phyloP scores from a whole-genome alignment of 805 yeast genomes.

The Cyberlindnera nakhonratchasimensis region DNA sequence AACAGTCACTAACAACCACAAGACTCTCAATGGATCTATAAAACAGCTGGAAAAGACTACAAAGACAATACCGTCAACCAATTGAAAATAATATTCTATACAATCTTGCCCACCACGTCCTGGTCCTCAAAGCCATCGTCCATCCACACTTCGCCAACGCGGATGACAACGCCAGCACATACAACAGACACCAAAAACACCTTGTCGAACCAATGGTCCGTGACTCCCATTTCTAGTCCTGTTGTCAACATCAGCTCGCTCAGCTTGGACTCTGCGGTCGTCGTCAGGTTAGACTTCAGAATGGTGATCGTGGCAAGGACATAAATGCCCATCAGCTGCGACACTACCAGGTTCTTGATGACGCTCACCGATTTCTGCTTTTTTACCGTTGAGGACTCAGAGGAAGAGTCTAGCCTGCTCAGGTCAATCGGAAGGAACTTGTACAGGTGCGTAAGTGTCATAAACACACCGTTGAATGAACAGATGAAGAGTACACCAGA shows the following conservation, averaged over 20 bases:
- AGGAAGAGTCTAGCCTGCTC: slow-evolving; percentile 21
- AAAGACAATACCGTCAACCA: background rate
- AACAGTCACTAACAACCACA: slow-evolving; percentile 6
- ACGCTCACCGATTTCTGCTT: slow-evolving; percentile 31
- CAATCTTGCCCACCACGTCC: slow-evolving; percentile 12
- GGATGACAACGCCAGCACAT: slow-evolving; percentile 25
- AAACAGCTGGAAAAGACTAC: slow-evolving; percentile 1
- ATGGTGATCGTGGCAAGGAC: slow-evolving; percentile 38
- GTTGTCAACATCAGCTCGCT: slow-evolving; percentile 30
- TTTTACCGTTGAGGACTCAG: slow-evolving; percentile 1
- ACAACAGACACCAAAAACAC: slow-evolving; percentile 33
- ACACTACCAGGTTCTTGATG: slow-evolving; percentile 36
- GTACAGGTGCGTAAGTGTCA: slow-evolving; percentile 54
- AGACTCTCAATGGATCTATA: background rate
- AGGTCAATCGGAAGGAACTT: slow-evolving; percentile 35
- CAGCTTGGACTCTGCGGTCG: slow-evolving; percentile 31
- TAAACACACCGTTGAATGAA: slow-evolving; percentile 60
- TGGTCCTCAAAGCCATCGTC: slow-evolving; percentile 25
- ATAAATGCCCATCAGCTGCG: slow-evolving; percentile 38
- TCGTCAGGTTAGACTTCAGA: slow-evolving; percentile 37
- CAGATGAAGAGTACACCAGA: slow-evolving; percentile 59
- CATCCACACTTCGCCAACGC: slow-evolving; percentile 20
- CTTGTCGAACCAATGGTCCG: slow-evolving; percentile 41
- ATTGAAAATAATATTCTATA: background rate
- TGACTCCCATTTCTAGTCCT: slow-evolving; percentile 19